Base-by-base conservation (phyloP, 148 eudicot species). In the Nyssa sinensis region DNA sequence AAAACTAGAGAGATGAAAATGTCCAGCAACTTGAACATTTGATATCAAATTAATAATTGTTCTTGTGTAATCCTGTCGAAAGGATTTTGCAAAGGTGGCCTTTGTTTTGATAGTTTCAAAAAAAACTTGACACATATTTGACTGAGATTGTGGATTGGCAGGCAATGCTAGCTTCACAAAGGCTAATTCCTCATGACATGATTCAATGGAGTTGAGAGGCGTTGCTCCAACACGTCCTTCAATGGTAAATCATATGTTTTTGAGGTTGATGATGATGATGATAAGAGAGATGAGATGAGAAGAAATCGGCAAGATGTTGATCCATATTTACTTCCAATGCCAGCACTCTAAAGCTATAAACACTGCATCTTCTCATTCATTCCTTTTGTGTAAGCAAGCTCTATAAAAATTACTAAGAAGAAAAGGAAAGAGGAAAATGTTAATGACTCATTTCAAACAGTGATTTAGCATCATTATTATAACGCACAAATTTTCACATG, bases 261-360 rank as follows among this genome's bases (percentile, higher is more conserved):
- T 35, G 51, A 41, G 4, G 28, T 4, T 33, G 69, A 19, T 10
- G 51, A 66, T 17, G 70, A 39, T 23, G 72, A 33, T 66, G 39
- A 58, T 66, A 28, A 7, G 66, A 62, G 19, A 28, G 70, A 16
- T 34, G 61, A 24, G 25, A 74, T 70, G 34, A 65, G 33, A n/a
- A n/a, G n/a, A n/a, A n/a, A 23, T 75, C 79, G 41, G 78, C 64
- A 17, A 82, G 85, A 25, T 82, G 85, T 47, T 53, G 34, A 16
- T 82, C 80, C 70, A 61, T 78, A 7, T 75, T 74, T 12, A 78
- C 47, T 62, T 78, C 79, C 4, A 82, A 34, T 12, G 74, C 74
- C 49, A 82, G 31, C 21, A 82, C 62, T 13, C 82, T 80, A 29
- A 78, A 82, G 77, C 85, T 82, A 29, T 71, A 82, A 0, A 78